A percentile compares a stretch with the other conserved stretches of the same genome.
Evolutionary conservation across 768 basidiomycete species (phyloP).

Genomic region (Tulasnella calospora): DNA sequence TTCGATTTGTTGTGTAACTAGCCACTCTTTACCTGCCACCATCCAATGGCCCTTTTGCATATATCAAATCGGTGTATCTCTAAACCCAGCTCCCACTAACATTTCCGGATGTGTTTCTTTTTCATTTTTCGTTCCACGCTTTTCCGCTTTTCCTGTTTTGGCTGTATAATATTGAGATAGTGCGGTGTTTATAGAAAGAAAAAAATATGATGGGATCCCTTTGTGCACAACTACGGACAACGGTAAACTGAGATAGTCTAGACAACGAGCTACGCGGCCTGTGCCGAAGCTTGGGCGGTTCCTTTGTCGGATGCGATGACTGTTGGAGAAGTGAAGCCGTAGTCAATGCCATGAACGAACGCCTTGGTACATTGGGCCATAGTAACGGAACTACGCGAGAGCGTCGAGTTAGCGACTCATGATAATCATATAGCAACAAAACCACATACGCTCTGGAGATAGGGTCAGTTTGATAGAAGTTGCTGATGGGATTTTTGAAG

Average conservation of each 20-base stretch:
- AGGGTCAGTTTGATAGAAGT: constrained; percentile 96
- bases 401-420: constrained; percentile 20
- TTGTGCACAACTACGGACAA: constrained; percentile 10
- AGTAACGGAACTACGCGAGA: constrained; percentile 65
- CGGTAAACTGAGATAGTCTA: background rate
- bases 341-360: constrained; percentile 71
- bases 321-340: constrained; percentile 47
- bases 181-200: constrained; percentile 5
- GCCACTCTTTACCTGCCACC: background rate
- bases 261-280: background rate
- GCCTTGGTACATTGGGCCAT: constrained; percentile 92
- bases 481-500: constrained; percentile 75
- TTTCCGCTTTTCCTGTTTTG: background rate
- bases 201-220: background rate
- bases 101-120: background rate
- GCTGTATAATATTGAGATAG: constrained; percentile 7
- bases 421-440: background rate
- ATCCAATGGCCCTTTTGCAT: background rate
- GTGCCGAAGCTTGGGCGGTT: background rate
- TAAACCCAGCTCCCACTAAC: background rate
- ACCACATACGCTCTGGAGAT: constrained; percentile 83
- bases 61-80: background rate
- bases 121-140: background rate
- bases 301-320: background rate
- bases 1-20: background rate